phyloP scores from a whole-genome alignment of 1,284 basidiomycete species.

The Calocybe gambosa region DNA sequence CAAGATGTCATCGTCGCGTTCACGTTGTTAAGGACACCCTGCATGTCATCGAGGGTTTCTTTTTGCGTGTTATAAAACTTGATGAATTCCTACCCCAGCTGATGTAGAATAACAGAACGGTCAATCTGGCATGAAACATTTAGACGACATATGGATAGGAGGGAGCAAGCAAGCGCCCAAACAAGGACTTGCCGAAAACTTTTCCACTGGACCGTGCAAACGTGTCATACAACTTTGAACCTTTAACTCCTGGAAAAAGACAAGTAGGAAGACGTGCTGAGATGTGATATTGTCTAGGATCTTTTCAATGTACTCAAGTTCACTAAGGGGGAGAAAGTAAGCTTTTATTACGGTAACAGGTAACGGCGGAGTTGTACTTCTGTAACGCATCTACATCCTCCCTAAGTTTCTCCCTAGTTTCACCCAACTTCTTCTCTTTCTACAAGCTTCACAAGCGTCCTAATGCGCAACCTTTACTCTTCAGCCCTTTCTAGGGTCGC shows the following conservation, averaged over 20 bases:
- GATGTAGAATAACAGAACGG: not conserved
- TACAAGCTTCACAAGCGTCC: conserved; percentile 5
- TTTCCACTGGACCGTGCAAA: conserved; percentile 4
- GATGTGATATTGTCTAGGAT: conserved; percentile 6
- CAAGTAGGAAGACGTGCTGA: not conserved
- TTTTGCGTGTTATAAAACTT: conserved; percentile 3
- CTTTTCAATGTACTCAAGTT: conserved; percentile 4
- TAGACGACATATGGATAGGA: not conserved
- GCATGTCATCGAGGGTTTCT: not conserved
- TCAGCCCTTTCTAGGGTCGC: not conserved
- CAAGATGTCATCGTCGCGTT: too few species aligned
- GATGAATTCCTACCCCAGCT: conserved; percentile 2
- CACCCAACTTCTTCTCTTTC: conserved; percentile 10
- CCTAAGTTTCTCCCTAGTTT: conserved; percentile 2
- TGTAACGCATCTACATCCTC: conserved; percentile 1
- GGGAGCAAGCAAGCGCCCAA: too few species aligned
- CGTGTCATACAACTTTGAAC: conserved; percentile 1
- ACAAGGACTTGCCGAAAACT: conserved; percentile 1
- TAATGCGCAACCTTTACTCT: conserved; percentile 8
- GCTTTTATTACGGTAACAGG: not conserved
- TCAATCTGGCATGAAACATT: not conserved
- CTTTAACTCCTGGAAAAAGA: conserved; percentile 5
- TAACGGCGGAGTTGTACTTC: not conserved
- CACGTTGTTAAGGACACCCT: not conserved
- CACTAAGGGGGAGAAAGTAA: not conserved